These are phyloP conservation scores for Pseudotsuga menziesii DNA, from an alignment of 75 land plant species.

Conservation along the genomic window DNA sequence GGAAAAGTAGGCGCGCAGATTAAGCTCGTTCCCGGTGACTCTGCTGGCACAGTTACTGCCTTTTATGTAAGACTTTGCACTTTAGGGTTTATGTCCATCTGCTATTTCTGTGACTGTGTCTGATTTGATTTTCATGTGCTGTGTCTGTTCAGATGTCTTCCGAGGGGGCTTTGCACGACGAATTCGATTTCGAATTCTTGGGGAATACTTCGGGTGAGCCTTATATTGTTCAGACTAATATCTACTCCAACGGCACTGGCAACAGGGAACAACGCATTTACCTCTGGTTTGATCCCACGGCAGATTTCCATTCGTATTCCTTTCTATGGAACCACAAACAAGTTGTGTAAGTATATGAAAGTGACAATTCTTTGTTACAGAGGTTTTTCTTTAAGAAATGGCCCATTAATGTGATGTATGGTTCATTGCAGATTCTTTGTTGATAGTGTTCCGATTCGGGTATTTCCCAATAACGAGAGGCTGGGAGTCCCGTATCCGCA, in stretches of 20 bases:
- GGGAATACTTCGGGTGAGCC: conserved; percentile 43
- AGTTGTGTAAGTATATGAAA: conserved; percentile 19
- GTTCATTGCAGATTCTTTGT: conserved; percentile 9
- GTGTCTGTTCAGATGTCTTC: conserved; percentile 27
- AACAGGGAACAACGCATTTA: conserved; percentile 40
- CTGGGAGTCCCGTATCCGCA: not conserved
- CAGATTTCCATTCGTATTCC: conserved; percentile 39
- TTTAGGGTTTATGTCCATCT: no score
- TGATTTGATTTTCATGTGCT: no score
- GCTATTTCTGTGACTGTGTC: no score
- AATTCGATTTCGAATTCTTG: conserved; percentile 48
- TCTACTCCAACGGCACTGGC: conserved; percentile 40
- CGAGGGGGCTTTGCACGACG: conserved; percentile 28
- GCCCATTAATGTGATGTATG: no score
- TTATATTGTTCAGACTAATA: conserved; percentile 40
- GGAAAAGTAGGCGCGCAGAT: no score
- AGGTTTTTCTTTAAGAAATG: no score
- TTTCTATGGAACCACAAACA: conserved; percentile 27
- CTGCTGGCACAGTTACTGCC: no score
- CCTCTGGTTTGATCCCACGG: conserved; percentile 49
- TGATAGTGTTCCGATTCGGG: conserved; percentile 21
- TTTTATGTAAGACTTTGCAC: no score
- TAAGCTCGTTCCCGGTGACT: no score
- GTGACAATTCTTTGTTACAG: no score
- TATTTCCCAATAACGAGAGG: conserved; percentile 9